These are phyloP conservation scores for Maudiozyma pseudohumilis DNA, from an alignment of 805 yeast species.

Conservation along the genomic window DNA sequence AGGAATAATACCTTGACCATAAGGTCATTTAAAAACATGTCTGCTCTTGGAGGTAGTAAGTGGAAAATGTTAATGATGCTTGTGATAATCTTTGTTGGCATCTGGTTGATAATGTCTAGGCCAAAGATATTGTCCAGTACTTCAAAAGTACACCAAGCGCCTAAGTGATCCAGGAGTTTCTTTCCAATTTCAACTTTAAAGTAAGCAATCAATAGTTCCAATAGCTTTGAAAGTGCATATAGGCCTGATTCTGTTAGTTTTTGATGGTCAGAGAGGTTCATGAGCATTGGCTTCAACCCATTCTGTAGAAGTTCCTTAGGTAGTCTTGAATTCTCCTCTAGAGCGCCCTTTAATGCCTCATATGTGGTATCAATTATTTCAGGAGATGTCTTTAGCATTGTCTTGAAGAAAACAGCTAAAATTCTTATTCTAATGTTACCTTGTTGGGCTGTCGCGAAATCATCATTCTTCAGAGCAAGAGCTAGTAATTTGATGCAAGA, in stretches of 20 bases:
- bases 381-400: slow-evolving; percentile 73
- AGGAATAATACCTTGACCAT: slow-evolving; percentile 64
- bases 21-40: slow-evolving; percentile 81
- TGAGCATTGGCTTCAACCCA: slow-evolving; percentile 89
- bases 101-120: slow-evolving; percentile 70
- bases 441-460: slow-evolving; percentile 63
- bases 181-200: slow-evolving; percentile 96
- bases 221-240: slow-evolving; percentile 78
- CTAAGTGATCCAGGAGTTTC: slow-evolving; percentile 81
- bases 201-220: slow-evolving; percentile 81
- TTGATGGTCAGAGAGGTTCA: slow-evolving; percentile 90
- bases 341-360: slow-evolving; percentile 70
- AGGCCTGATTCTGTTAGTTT: slow-evolving; percentile 80
- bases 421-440: slow-evolving; percentile 76
- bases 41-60: slow-evolving; percentile 83
- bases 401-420: slow-evolving; percentile 89
- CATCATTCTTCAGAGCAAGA: slow-evolving; percentile 74
- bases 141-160: slow-evolving; percentile 90
- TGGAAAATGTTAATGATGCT: slow-evolving; percentile 90
- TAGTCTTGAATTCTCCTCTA: slow-evolving; percentile 75
- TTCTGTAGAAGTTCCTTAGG: slow-evolving; percentile 94
- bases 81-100: slow-evolving; percentile 75
- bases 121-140: slow-evolving; percentile 67
- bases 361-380: slow-evolving; percentile 92
- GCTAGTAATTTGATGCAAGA: slow-evolving; percentile 81